Conservation (phyloP, 176 grass and related monocot species). For the Carex scoparia region DNA sequence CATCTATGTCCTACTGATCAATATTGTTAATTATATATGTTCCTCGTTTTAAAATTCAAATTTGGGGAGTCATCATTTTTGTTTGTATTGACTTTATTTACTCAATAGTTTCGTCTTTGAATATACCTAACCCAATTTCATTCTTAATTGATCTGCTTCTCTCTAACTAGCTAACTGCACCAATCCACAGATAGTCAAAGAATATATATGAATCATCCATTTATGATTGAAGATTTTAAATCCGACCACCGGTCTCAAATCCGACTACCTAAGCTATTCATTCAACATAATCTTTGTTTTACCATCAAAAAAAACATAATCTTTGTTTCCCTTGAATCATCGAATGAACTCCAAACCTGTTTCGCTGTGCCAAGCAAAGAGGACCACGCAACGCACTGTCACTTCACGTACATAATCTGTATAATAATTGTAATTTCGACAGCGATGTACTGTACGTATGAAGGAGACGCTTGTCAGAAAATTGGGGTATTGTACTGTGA, state of each 20-base stretch:
- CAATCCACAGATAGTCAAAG: background rate
- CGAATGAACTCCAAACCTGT: background rate
- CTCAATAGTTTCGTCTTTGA: background rate
- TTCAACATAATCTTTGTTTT: background rate
- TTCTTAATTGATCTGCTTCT: background rate
- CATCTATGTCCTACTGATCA: background rate
- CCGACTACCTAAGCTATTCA: background rate
- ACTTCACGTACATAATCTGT: background rate
- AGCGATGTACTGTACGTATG: background rate
- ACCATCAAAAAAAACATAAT: background rate
- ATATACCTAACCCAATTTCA: constrained; percentile 5
- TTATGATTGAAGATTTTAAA: background rate
- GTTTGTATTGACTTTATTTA: background rate
- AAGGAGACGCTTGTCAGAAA: background rate
- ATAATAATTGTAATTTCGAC: background rate
- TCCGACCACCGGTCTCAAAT: background rate
- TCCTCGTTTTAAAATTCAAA: background rate
- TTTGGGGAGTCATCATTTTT: background rate
- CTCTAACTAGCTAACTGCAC: background rate
- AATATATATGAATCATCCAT: background rate
- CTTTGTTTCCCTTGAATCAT: background rate
- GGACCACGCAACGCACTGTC: too few species aligned
- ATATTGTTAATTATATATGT: background rate
- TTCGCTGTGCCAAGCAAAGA: background rate
- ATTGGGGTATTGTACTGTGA: background rate